These are phyloP conservation scores for Bauhinia variegata DNA, from an alignment of 306 rosid genomes.

Conservation along the genomic window DNA sequence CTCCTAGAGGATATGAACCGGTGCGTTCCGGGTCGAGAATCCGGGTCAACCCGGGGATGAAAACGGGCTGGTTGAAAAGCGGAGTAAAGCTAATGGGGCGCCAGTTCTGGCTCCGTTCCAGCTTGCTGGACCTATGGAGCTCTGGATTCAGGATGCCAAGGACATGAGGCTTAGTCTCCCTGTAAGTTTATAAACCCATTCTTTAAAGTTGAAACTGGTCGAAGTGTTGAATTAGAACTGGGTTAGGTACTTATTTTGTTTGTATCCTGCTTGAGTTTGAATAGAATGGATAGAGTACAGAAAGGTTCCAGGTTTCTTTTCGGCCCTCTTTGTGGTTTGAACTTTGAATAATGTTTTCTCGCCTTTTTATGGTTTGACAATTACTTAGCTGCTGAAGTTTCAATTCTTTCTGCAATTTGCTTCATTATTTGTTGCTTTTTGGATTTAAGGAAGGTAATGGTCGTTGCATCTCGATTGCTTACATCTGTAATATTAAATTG, in stretches of 20 bases:
- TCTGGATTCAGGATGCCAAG: slow-evolving; percentile 90
- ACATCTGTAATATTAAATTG: too few relatives aligned
- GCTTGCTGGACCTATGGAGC: slow-evolving; percentile 97
- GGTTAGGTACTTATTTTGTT: not conserved
- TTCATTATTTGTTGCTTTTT: not conserved
- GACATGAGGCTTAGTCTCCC: slow-evolving; percentile 85
- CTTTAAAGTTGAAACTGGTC: not conserved
- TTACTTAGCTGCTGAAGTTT: too few relatives aligned
- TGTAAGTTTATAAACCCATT: slow-evolving; percentile 43
- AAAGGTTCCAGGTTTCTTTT: too few relatives aligned
- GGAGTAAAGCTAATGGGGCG: slow-evolving; percentile 34
- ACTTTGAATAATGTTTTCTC: too few relatives aligned
- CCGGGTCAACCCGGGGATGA: slow-evolving; percentile 36
- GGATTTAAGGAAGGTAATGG: not conserved
- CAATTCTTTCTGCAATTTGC: not conserved
- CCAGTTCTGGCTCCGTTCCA: slow-evolving; percentile 92
- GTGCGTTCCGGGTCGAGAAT: slow-evolving; percentile 77
- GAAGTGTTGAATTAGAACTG: not conserved
- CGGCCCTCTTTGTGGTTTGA: not conserved
- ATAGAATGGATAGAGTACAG: not conserved
- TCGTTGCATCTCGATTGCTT: too few relatives aligned
- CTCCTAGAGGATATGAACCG: slow-evolving; percentile 77
- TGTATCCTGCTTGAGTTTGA: not conserved
- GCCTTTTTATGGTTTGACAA: too few relatives aligned
- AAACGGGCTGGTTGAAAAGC: slow-evolving; percentile 52